phyloP scores from a whole-genome alignment of 805 yeast genomes.

The Hermanozyma aechmeae region DNA sequence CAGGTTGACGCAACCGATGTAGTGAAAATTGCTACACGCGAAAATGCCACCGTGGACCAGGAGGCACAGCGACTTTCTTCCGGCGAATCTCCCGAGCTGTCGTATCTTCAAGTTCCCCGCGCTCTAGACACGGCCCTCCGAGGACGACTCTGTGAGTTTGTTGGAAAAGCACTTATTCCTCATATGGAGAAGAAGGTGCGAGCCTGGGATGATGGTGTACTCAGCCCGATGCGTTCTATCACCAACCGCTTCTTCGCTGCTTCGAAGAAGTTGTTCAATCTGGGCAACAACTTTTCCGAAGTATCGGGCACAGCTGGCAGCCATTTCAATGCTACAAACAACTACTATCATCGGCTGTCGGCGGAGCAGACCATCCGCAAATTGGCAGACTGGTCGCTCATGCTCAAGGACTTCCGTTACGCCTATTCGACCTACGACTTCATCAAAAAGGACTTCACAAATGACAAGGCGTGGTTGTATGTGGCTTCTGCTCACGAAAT shows the following conservation, averaged over 20 bases:
- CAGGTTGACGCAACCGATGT: background rate
- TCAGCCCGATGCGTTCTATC: slow-evolving; percentile 67
- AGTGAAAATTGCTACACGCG: slow-evolving; percentile 7
- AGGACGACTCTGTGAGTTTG: slow-evolving; percentile 35
- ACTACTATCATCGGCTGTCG: slow-evolving; percentile 51
- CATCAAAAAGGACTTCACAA: slow-evolving; percentile 64
- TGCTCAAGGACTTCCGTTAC: slow-evolving; percentile 79
- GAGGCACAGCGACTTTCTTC: slow-evolving; percentile 30
- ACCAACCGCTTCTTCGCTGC: slow-evolving; percentile 66
- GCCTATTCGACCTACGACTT: slow-evolving; percentile 81
- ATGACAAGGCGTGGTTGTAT: slow-evolving; percentile 72
- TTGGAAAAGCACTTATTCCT: slow-evolving; percentile 51
- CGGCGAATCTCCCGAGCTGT: slow-evolving; percentile 4
- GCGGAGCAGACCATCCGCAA: slow-evolving; percentile 70
- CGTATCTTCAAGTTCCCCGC: slow-evolving; percentile 18
- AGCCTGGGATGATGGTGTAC: slow-evolving; percentile 76
- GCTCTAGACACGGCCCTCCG: slow-evolving; percentile 32
- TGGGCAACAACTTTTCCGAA: slow-evolving; percentile 17
- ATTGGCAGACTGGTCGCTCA: slow-evolving; percentile 87
- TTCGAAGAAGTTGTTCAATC: slow-evolving; percentile 45
- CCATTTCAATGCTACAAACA: slow-evolving; percentile 40
- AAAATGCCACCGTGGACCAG: slow-evolving; percentile 39
- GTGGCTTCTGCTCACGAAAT: slow-evolving; percentile 84
- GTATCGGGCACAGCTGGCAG: slow-evolving; percentile 2
- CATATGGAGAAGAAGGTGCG: slow-evolving; percentile 80